These are phyloP conservation scores for Cryptosporidium ryanae DNA, from an alignment of 169 alveolate genomes.

Conservation along the genomic window DNA sequence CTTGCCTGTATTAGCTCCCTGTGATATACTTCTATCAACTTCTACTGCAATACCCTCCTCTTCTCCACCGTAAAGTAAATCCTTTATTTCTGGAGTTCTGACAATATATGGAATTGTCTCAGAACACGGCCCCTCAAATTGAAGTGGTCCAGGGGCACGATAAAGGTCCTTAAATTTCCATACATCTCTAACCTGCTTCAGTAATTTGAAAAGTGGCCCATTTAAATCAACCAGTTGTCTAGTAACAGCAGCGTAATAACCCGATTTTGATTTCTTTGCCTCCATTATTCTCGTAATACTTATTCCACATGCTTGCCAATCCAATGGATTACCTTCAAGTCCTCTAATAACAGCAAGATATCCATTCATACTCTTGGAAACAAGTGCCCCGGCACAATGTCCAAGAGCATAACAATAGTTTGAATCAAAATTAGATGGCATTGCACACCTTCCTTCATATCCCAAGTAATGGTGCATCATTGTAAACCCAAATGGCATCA, in stretches of 20 bases:
- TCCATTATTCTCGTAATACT: constrained; percentile 87
- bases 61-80: constrained; percentile 41
- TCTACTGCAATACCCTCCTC: background rate
- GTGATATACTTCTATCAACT: constrained; percentile 12
- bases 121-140: constrained; percentile 88
- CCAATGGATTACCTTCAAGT: constrained; percentile 81
- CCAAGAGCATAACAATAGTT: constrained; percentile 98
- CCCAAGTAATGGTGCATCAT: constrained; percentile 95
- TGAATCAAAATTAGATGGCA: constrained; percentile 96
- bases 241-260: constrained; percentile 89
- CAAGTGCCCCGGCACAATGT: constrained; percentile 92
- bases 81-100: constrained; percentile 48
- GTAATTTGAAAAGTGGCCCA: constrained; percentile 90
- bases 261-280: constrained; percentile 76
- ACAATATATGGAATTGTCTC: constrained; percentile 78
- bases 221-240: constrained; percentile 94
- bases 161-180: constrained; percentile 94
- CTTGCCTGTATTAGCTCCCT: constrained; percentile 17
- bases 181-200: constrained; percentile 89
- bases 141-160: constrained; percentile 97
- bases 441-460: constrained; percentile 98
- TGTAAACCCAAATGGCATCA: constrained; percentile 69
- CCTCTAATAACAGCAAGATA: constrained; percentile 92
- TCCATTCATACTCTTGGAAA: constrained; percentile 91
- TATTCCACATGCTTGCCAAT: constrained; percentile 83